Evolutionary conservation across 345 rosid genomes (phyloP), one percentile per base, ranked within the genome.

Genomic region (Luvunga scandens): DNA sequence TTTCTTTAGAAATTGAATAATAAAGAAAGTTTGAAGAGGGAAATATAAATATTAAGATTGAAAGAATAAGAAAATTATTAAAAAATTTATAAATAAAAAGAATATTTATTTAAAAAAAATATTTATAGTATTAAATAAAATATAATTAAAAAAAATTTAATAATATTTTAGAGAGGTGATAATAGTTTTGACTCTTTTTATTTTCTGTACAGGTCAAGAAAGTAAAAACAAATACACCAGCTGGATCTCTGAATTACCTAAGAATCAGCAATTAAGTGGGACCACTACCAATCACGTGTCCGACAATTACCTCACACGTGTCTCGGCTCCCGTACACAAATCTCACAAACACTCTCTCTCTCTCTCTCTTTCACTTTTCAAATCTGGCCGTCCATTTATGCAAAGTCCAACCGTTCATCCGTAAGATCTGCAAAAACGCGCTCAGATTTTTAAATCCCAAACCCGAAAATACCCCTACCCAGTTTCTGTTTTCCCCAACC

Each of bases 381-480:
- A 45, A 12, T 45, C 18, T 13, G 5, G n/a, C 57, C 57, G 57
- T 18, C 57, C 57, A 53, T 19, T 18, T 53, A 4, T 18, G 57
- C 22, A 53, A 18, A 50, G 57, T 53, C 57, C 57, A 18, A 18
- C 22, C 22, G 57, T 53, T 53, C 57, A 53, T 0, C 1, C 21
- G 55, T 63, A 5, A 22, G 59, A 65, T 22, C 9, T 39, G 38
- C 21, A 1, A 56, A 1, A 38, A 6, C 27, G 5, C 63, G 16
- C 28, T 64, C 61, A 9, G 45, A 75, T 75, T 75, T 75, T 38
- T 42, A 1, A 31, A 6, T 4, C 34, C 1, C 0, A 31, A 60
- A 74, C 25, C 83, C 87, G n/a, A 65, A 45, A 70, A 5, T 33
- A 81, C 84, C 89, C 85, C 34, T 42, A 13, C 22, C 12, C 25